A percentile compares a stretch with the other conserved stretches of the same genome.
These are phyloP conservation scores for Nicotiana benthamiana DNA, from an alignment of 257 asterid genomes.

Conservation along the genomic window DNA sequence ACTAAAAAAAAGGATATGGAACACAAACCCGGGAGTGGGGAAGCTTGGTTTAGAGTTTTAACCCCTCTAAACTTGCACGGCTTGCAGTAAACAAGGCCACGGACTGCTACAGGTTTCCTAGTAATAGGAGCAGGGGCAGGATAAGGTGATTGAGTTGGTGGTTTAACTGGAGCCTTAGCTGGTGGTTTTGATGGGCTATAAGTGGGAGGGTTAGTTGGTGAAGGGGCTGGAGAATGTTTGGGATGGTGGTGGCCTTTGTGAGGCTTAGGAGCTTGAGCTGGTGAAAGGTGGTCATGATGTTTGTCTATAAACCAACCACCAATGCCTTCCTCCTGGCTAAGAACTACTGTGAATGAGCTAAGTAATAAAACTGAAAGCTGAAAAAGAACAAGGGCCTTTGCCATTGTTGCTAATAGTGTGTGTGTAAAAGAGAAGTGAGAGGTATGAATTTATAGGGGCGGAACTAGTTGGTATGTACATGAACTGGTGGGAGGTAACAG, in stretches of 20 bases:
- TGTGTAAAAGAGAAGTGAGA: background rate
- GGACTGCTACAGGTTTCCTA: conserved; percentile 36
- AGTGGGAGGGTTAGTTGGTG: background rate
- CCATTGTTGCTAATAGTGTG: background rate
- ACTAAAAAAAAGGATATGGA: background rate
- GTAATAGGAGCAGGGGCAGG: background rate
- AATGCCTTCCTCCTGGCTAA: background rate
- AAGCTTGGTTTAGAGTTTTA: conserved; percentile 29
- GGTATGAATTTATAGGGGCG: background rate
- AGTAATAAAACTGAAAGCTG: background rate
- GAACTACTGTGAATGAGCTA: background rate
- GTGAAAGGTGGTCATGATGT: background rate
- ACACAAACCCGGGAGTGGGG: conserved; percentile 39
- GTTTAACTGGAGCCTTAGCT: background rate
- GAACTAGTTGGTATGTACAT: background rate
- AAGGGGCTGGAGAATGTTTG: background rate
- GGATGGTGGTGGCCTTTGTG: background rate
- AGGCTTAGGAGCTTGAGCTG: conserved; percentile 2
- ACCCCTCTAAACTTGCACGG: conserved; percentile 50
- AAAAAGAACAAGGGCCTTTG: conserved; percentile 2
- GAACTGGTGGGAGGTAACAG: background rate
- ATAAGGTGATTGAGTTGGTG: conserved; percentile 4
- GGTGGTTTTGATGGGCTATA: background rate
- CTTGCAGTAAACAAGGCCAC: conserved; percentile 64
- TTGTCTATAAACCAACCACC: background rate